Base-by-base conservation (phyloP, 495 filamentous ascomycete genomes). In the Podospora appendiculata region DNA sequence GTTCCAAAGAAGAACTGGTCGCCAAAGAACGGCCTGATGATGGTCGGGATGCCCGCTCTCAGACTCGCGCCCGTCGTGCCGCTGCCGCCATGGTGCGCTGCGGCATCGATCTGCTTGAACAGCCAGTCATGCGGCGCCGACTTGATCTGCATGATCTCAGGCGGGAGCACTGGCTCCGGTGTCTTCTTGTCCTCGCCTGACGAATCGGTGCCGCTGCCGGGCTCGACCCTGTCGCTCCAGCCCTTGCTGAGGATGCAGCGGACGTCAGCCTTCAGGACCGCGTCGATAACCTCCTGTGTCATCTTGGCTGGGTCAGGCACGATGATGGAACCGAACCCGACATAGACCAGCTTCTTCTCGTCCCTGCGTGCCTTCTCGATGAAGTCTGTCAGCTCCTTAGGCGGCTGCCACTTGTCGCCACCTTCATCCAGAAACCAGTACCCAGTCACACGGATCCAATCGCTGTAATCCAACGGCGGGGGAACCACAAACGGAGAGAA, bases 391-490 rank as follows among this genome's bases (percentile, higher is more conserved):
- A 98, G 79, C 52, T 92, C 89, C 25, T 72, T 62, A 0, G 89
- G 82, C 3, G 94, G 90, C 25, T 75, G 73, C 84, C 86, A 96
- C 60, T 67, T 61, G 43, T 80, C 70, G n/a, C 70, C 69, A 16
- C 79, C 84, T 67, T 95, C 90, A 56, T 92, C 87, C 41, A 98
- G 74, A 67, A 96, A 97, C 93, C 93, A 98, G 66, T 97, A 97
- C 3, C 93, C 93, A 1, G 93, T 97, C 18, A 97, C 87, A 32
- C 88, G 82, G 60, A 98, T 93, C 92, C 92, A 97, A 66, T 97
- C 93, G 47, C 89, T 92, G 71, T 90, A 98, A 67, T 98, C 93
- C 6, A 97, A 75, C 11, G 93, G 93, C 16, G 92, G 93, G 9
- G 86, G 80, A 33, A 98, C 93, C 7, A 98, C 93, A 1, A 79